Evolutionary conservation across 805 yeast species (phyloP).

Genomic region (Pichia gijzeniarum): DNA sequence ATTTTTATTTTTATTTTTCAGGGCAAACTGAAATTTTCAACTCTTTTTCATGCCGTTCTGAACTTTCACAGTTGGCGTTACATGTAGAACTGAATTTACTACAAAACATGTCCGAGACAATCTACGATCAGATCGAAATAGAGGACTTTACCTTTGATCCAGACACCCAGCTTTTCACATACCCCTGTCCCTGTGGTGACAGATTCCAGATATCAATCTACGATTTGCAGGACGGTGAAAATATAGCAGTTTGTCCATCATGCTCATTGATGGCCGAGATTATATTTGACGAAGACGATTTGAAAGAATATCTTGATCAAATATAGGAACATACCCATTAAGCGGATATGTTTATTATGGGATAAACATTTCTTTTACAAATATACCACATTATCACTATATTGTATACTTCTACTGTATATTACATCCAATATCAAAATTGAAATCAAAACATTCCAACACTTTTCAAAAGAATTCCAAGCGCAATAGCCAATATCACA

Average conservation of each 20-base stretch:
- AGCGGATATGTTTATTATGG: conserved; percentile 1
- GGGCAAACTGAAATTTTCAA: too few species aligned
- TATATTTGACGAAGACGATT: conserved; percentile 67
- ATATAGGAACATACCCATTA: conserved; percentile 1
- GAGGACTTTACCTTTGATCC: conserved; percentile 94
- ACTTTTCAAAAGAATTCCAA: conserved; percentile 1
- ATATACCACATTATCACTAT: too few species aligned
- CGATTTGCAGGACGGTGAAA: conserved; percentile 86
- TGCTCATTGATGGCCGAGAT: conserved; percentile 92
- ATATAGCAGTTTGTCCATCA: conserved; percentile 93
- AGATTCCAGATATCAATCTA: conserved; percentile 78
- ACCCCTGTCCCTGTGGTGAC: conserved; percentile 99
- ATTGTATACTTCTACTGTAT: neutral
- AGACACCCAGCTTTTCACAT: conserved; percentile 71
- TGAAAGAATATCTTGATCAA: conserved; percentile 38
- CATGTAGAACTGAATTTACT: neutral
- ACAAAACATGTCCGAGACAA: conserved; percentile 46
- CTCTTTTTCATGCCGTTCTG: too few species aligned
- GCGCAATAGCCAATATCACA: conserved; percentile 2
- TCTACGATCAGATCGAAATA: conserved; percentile 92
- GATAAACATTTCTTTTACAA: neutral
- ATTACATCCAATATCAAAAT: neutral
- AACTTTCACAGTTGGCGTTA: too few species aligned
- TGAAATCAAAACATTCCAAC: neutral
- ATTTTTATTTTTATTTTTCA: too few species aligned